These are phyloP conservation scores for Zygotorulaspora sp. DNA, from an alignment of 805 yeast species.

Conservation along the genomic window DNA sequence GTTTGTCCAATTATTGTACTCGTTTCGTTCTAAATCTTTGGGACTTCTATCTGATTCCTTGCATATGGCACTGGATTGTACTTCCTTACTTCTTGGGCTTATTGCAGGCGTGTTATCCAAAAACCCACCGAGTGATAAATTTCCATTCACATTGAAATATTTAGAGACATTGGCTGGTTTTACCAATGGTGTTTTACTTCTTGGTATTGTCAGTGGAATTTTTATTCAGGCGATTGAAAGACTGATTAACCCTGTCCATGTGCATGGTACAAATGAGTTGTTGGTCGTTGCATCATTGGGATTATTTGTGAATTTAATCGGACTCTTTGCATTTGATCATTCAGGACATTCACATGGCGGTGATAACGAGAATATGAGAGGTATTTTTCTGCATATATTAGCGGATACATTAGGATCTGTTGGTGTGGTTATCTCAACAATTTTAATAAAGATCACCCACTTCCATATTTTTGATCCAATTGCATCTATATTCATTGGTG, in stretches of 20 bases:
- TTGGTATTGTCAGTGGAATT: constrained; percentile 88
- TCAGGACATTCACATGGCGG: constrained; percentile 50
- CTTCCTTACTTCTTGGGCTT: constrained; percentile 82
- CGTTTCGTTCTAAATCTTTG: constrained; percentile 86
- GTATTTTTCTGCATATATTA: constrained; percentile 85
- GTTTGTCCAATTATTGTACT: constrained; percentile 89
- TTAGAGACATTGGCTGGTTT: constrained; percentile 93
- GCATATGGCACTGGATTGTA: constrained; percentile 95
- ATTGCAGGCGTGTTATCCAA: constrained; percentile 72
- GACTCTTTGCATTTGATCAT: constrained; percentile 91
- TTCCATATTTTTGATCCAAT: constrained; percentile 84
- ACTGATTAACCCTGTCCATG: constrained; percentile 66
- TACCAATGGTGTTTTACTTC: constrained; percentile 81
- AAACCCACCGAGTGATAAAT: constrained; percentile 57
- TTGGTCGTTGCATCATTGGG: constrained; percentile 83
- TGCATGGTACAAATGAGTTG: constrained; percentile 78
- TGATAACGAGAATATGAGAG: constrained; percentile 73
- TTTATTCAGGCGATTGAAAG: constrained; percentile 83
- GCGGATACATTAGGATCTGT: constrained; percentile 97
- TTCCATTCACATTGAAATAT: constrained; percentile 80
- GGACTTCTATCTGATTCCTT: constrained; percentile 90
- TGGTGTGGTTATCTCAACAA: constrained; percentile 90
- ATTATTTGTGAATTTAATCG: constrained; percentile 80
- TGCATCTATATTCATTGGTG: constrained; percentile 83
- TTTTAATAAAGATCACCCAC: constrained; percentile 62